Conservation (phyloP, 176 grass and related monocot species). For the Triticum timopheevii region DNA sequence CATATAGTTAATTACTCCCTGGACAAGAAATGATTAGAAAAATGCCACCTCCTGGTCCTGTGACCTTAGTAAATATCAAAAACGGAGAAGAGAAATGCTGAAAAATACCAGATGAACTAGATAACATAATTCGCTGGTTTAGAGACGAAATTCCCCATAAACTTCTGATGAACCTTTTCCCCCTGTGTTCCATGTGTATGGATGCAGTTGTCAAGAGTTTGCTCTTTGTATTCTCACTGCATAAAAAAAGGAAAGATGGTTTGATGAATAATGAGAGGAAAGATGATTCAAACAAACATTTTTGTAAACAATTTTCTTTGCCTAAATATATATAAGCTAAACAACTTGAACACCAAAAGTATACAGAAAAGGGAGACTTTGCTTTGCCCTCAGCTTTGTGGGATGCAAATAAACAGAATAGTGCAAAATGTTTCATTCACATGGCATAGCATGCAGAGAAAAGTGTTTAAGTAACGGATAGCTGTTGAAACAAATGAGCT, state of each 20-base stretch:
- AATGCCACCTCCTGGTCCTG: background rate
- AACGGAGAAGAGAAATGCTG: background rate
- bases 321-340: background rate
- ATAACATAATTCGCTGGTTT: constrained; percentile 71
- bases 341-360: background rate
- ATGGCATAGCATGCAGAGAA: background rate
- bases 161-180: constrained; percentile 37
- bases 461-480: background rate
- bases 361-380: background rate
- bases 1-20: background rate
- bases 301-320: background rate
- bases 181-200: constrained; percentile 54
- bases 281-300: background rate
- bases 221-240: constrained; percentile 66
- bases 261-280: constrained; percentile 21
- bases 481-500: constrained; percentile 2
- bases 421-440: background rate
- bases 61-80: background rate
- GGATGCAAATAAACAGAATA: background rate
- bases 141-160: constrained; percentile 50
- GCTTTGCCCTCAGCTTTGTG: background rate
- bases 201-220: constrained; percentile 52
- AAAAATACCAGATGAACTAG: constrained; percentile 64
- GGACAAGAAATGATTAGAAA: background rate
- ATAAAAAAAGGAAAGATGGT: constrained; percentile 7